These are phyloP conservation scores for Aechmea fasciata DNA, from an alignment of 176 grass and related monocot species.

Conservation along the genomic window DNA sequence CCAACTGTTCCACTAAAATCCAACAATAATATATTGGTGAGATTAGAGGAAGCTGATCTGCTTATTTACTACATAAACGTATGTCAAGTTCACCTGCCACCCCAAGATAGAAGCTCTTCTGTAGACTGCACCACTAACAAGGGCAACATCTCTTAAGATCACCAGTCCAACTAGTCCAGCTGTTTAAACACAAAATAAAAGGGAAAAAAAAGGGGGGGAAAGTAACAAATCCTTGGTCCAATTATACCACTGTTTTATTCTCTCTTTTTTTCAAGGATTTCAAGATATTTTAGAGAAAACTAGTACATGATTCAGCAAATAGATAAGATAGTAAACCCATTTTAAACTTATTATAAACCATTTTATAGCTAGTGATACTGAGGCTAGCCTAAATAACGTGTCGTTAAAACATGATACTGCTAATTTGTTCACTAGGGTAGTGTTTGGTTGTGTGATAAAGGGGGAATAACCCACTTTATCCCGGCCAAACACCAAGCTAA, in stretches of 20 bases:
- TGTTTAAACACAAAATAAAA: constrained; percentile 30
- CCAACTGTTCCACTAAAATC: constrained; percentile 74
- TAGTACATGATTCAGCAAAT: not conserved
- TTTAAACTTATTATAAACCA: not conserved
- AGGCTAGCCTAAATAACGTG: no score
- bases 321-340: not conserved
- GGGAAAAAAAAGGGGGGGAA: not conserved
- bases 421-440: no score
- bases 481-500: no score
- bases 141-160: constrained; percentile 63
- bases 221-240: not conserved
- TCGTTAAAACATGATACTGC: no score
- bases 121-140: constrained; percentile 81
- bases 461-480: no score
- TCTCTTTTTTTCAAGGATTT: not conserved
- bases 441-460: no score
- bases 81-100: constrained; percentile 53
- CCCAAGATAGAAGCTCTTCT: constrained; percentile 72
- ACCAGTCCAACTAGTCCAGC: constrained; percentile 80
- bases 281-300: not conserved
- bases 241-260: not conserved
- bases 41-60: not conserved
- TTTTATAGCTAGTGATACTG: not conserved
- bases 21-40: not conserved
- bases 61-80: not conserved